phyloP scores from a whole-genome alignment of 2,329 filamentous ascomycete species.

The Chaetomium strumarium region DNA sequence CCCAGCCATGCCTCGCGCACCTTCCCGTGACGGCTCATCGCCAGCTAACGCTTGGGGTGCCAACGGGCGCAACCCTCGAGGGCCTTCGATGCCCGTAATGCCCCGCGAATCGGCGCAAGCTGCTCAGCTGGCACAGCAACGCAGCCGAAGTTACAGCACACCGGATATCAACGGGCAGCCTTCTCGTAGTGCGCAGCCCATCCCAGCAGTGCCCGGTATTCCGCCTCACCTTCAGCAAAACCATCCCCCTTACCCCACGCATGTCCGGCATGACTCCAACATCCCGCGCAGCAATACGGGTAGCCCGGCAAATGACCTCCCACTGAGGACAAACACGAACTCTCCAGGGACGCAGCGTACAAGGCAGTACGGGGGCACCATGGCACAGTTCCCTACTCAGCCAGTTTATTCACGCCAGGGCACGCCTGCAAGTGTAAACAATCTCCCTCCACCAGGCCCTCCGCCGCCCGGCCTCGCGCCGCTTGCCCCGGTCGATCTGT shows the following conservation, averaged over 20 bases:
- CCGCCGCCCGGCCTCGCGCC: conserved; percentile 28
- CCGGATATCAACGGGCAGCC: conserved; percentile 79
- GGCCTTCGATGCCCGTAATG: conserved; percentile 76
- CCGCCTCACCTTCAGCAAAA: conserved; percentile 65
- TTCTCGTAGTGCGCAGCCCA: conserved; percentile 42
- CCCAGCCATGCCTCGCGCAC: conserved; percentile 73
- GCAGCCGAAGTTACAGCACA: conserved; percentile 87
- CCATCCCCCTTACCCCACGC: conserved; percentile 51
- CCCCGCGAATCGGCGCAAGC: conserved; percentile 45
- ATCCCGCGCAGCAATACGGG: conserved; percentile 76
- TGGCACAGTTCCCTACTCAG: conserved; percentile 52
- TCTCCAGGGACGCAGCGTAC: conserved; percentile 61
- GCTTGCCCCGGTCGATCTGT: conserved; percentile 32
- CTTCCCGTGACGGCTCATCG: conserved; percentile 69
- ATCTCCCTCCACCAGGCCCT: conserved; percentile 31
- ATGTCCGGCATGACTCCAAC: conserved; percentile 46
- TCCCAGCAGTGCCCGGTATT: conserved; percentile 71
- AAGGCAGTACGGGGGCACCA: conserved; percentile 44
- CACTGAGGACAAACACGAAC: conserved; percentile 62
- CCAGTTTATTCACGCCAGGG: conserved; percentile 47
- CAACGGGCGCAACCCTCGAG: conserved; percentile 60
- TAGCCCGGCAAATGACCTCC: conserved; percentile 66
- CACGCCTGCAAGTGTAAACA: conserved; percentile 28
- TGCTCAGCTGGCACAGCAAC: conserved; percentile 57
- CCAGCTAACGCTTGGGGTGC: conserved; percentile 56